Percentiles rank a stretch among this genome's conserved stretches.
These are phyloP conservation scores for Cavenderia fasciculata DNA, from an alignment of 78 protist genomes.

Conservation along the genomic window DNA sequence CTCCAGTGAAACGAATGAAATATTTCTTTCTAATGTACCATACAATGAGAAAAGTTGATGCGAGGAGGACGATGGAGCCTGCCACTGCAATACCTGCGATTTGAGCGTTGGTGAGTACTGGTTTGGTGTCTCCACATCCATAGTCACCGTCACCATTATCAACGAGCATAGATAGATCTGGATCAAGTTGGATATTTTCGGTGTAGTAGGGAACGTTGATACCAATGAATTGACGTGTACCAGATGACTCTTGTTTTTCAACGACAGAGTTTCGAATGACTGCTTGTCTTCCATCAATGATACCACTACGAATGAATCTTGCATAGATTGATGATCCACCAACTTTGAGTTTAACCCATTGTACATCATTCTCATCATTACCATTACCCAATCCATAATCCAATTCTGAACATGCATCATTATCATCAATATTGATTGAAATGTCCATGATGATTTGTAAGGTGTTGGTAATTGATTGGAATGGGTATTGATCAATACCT, in stretches of 20 bases:
- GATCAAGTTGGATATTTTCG: slow-evolving; percentile 9
- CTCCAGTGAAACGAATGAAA: too few relatives aligned
- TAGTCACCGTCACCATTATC: neutral
- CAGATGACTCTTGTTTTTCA: neutral
- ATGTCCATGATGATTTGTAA: slow-evolving; percentile 22
- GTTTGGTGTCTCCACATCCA: neutral
- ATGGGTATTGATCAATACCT: neutral
- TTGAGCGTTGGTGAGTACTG: neutral
- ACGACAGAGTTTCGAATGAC: too few relatives aligned
- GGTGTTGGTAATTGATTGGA: neutral
- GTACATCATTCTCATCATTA: neutral
- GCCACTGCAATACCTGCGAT: slow-evolving; percentile 26
- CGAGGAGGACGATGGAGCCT: too few relatives aligned
- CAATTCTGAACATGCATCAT: neutral
- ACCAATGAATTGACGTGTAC: slow-evolving; percentile 2
- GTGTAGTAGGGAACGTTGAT: slow-evolving; percentile 22
- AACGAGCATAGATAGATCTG: slow-evolving; percentile 10
- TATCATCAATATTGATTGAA: neutral
- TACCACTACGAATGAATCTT: slow-evolving; percentile 14
- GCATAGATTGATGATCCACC: slow-evolving; percentile 13
- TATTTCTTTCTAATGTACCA: too few relatives aligned
- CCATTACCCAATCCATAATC: neutral
- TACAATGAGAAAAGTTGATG: too few relatives aligned
- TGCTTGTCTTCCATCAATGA: neutral
- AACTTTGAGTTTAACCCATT: slow-evolving; percentile 12